Conservation (phyloP, 371 early-diverging fungal species). For the Syncephalastrum contaminatum region DNA sequence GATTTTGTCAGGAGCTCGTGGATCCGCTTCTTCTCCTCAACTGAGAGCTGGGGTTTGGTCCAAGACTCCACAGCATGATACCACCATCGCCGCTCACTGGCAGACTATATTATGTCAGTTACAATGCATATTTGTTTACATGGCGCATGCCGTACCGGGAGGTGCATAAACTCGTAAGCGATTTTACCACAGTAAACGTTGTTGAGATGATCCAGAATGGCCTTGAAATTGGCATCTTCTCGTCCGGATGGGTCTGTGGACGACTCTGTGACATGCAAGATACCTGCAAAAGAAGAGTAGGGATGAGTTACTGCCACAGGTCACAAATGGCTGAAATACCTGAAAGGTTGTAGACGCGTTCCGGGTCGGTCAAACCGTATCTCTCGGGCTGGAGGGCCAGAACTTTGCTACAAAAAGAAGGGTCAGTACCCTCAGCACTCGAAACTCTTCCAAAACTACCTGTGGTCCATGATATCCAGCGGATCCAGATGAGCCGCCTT, state of each 20-base stretch:
- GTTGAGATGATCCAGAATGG: constrained; percentile 72
- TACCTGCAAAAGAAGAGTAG: constrained; percentile 48
- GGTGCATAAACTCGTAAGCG: constrained; percentile 93
- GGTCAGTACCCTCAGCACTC: neutral
- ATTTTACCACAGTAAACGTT: constrained; percentile 83
- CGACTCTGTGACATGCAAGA: constrained; percentile 71
- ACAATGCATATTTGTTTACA: neutral
- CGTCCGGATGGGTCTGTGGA: constrained; percentile 33
- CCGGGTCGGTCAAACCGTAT: constrained; percentile 68
- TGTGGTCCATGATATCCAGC: constrained; percentile 67
- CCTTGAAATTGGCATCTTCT: constrained; percentile 63
- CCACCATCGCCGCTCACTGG: constrained; percentile 89
- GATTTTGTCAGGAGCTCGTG: constrained; percentile 74
- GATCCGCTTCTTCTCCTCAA: constrained; percentile 71
- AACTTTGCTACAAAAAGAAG: constrained; percentile 38
- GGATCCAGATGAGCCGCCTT: constrained; percentile 87
- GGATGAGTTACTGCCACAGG: neutral
- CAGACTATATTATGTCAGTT: constrained; percentile 46
- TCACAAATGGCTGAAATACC: constrained; percentile 26
- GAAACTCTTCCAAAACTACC: constrained; percentile 31
- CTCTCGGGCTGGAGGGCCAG: constrained; percentile 80
- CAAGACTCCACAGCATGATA: constrained; percentile 83
- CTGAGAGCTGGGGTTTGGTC: constrained; percentile 51
- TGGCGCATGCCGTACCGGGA: constrained; percentile 58
- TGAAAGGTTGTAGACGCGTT: constrained; percentile 58